Conservation (phyloP, 257 asterid species). For the Solanum microdontum region DNA sequence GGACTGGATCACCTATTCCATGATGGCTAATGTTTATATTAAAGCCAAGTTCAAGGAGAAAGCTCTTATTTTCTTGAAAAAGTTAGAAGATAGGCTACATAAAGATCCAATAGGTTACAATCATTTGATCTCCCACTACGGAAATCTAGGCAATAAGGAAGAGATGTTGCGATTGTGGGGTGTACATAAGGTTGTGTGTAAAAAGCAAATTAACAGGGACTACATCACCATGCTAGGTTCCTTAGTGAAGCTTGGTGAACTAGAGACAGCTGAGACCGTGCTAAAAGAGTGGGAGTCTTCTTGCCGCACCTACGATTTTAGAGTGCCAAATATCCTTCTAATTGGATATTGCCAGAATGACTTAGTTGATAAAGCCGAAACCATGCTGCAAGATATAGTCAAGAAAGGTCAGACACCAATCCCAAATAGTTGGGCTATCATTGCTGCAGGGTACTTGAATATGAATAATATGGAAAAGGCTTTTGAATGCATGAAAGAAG, state of each 20-base stretch:
- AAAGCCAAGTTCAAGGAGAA: conserved; percentile 35
- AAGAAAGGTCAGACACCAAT: conserved; percentile 31
- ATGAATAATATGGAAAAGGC: conserved; percentile 29
- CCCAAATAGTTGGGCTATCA: conserved; percentile 50
- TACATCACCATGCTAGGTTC: conserved; percentile 43
- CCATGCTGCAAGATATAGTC: conserved; percentile 22
- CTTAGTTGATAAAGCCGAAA: conserved; percentile 31
- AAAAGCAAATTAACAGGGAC: conserved; percentile 49
- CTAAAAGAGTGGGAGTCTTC: conserved; percentile 44
- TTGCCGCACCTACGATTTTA: conserved; percentile 29
- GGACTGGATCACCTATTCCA: conserved; percentile 47
- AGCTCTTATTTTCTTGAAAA: conserved; percentile 31
- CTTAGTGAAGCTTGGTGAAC: conserved; percentile 48
- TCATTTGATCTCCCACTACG: conserved; percentile 51
- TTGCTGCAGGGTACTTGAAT: conserved; percentile 35
- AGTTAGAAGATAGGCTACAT: conserved; percentile 27
- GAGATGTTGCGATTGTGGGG: conserved; percentile 52
- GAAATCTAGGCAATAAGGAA: conserved; percentile 30
- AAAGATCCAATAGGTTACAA: conserved; percentile 39
- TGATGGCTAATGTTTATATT: conserved; percentile 28
- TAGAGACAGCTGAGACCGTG: conserved; percentile 32
- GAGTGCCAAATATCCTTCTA: conserved; percentile 44
- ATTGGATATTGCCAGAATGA: conserved; percentile 53
- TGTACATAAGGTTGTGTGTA: conserved; percentile 35
- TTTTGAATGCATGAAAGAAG: conserved; percentile 44